Evolutionary conservation across 257 asterid genomes (phyloP).

Genomic region (Jacaranda mimosifolia): DNA sequence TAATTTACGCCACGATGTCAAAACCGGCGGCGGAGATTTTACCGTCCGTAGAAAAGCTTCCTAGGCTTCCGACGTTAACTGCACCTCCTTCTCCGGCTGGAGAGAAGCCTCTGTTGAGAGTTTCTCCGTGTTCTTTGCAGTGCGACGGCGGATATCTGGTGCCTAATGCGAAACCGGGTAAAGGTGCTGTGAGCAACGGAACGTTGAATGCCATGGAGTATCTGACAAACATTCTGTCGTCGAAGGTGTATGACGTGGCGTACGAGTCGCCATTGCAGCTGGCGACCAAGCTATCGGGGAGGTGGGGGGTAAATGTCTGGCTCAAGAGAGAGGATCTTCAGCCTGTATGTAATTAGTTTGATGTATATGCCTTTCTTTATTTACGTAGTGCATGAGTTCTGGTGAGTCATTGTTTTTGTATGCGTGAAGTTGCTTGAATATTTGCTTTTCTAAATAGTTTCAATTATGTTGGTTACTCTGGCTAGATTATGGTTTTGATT

Average conservation of each 20-base stretch:
- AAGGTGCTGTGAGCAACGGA: constrained; percentile 34
- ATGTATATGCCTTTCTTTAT: constrained; percentile 7
- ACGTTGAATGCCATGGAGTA: constrained; percentile 71
- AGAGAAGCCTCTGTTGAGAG: constrained; percentile 48
- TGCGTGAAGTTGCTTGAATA: constrained; percentile 2
- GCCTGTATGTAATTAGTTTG: constrained; percentile 60
- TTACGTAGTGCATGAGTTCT: not conserved
- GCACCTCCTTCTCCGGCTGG: constrained; percentile 28
- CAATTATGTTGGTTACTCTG: not conserved
- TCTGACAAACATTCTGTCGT: constrained; percentile 76
- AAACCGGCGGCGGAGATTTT: constrained; percentile 44
- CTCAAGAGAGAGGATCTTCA: constrained; percentile 93
- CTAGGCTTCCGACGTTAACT: constrained; percentile 19
- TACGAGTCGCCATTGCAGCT: constrained; percentile 82
- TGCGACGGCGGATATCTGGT: constrained; percentile 73
- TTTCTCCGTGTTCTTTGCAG: constrained; percentile 66
- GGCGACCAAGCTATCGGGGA: constrained; percentile 75
- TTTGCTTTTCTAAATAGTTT: not conserved
- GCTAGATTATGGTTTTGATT: not conserved
- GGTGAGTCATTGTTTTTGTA: not conserved
- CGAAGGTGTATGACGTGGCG: constrained; percentile 97
- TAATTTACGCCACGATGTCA: constrained; percentile 42
- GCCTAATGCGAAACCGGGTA: constrained; percentile 43
- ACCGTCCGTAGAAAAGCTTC: constrained; percentile 40
- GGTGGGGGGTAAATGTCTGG: constrained; percentile 81